Evolutionary conservation across 1,284 basidiomycete genomes (phyloP).

Genomic region (Vanrija pseudolonga): DNA sequence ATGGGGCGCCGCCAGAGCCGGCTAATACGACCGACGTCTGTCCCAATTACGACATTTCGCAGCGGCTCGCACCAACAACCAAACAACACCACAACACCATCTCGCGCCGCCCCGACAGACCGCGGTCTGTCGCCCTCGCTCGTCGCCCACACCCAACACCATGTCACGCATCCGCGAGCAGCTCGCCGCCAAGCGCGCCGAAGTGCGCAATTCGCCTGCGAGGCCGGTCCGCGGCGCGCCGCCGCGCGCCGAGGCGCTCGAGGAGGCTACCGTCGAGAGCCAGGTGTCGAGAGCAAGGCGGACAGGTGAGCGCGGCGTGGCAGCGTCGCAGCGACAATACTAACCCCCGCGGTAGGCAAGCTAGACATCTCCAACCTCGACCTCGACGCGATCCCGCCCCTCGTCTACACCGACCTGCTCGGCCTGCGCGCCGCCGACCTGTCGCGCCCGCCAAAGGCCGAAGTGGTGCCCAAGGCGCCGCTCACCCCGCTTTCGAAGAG

Average conservation of each 20-base stretch:
- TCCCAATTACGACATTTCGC: not conserved
- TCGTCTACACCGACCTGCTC: conserved; percentile 42
- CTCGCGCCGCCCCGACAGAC: no score
- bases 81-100: no score
- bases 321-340: not conserved
- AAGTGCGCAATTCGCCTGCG: conserved; percentile 21
- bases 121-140: not conserved
- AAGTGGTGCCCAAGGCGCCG: not conserved
- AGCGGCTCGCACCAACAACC: not conserved
- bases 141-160: not conserved
- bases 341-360: conserved; percentile 33
- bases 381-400: conserved; percentile 32
- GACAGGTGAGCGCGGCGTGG: conserved; percentile 28
- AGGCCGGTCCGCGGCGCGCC: not conserved
- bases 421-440: conserved; percentile 34
- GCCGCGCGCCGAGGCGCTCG: conserved; percentile 17
- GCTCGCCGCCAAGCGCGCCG: conserved; percentile 38
- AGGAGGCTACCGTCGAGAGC: conserved; percentile 30
- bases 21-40: not conserved
- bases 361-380: conserved; percentile 39
- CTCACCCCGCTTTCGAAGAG: not conserved
- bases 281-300: conserved; percentile 33
- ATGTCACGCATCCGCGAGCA: conserved; percentile 30
- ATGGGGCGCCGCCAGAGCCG: no score
- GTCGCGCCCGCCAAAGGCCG: conserved; percentile 13